Evolutionary conservation across 495 filamentous ascomycete genomes (phyloP).

Genomic region (Aspergillus steynii): DNA sequence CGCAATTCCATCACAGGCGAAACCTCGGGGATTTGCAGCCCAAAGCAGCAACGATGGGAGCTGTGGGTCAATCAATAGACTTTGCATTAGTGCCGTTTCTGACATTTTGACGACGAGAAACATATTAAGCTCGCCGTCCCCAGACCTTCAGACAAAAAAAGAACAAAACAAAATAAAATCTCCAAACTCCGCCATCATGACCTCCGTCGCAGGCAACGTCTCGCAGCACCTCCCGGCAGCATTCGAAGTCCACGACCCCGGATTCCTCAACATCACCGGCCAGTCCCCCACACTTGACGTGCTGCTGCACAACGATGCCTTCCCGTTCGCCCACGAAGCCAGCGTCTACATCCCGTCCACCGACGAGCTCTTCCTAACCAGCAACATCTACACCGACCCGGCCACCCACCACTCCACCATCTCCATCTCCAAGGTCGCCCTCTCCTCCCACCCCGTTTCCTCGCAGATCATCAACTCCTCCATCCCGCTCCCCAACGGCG

Average conservation of each 20-base stretch:
- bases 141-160: no score
- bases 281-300: slow-evolving; percentile 35
- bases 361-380: slow-evolving; percentile 62
- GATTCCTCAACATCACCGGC: slow-evolving; percentile 39
- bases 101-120: no score
- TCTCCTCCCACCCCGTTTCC: slow-evolving; percentile 32
- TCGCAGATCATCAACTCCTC: slow-evolving; percentile 36
- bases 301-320: slow-evolving; percentile 37
- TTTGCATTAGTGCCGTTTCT: no score
- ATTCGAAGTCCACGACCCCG: slow-evolving; percentile 33
- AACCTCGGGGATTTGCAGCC: no score
- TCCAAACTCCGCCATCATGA: no score
- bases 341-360: slow-evolving; percentile 55
- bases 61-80: no score
- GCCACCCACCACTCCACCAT: slow-evolving; percentile 33
- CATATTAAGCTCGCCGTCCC: no score
- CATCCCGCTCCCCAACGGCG: slow-evolving; percentile 59
- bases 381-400: slow-evolving; percentile 44
- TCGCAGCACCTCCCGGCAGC: slow-evolving; percentile 16
- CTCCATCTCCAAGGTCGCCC: slow-evolving; percentile 37
- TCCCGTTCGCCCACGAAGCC: slow-evolving; percentile 59
- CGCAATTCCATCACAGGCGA: no score
- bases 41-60: no score
- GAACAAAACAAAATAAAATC: no score
- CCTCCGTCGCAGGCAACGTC: neutral